A percentile compares a stretch with the other conserved stretches of the same genome.
phyloP scores from a whole-genome alignment of 768 basidiomycete species.

The Clavaria fumosa region DNA sequence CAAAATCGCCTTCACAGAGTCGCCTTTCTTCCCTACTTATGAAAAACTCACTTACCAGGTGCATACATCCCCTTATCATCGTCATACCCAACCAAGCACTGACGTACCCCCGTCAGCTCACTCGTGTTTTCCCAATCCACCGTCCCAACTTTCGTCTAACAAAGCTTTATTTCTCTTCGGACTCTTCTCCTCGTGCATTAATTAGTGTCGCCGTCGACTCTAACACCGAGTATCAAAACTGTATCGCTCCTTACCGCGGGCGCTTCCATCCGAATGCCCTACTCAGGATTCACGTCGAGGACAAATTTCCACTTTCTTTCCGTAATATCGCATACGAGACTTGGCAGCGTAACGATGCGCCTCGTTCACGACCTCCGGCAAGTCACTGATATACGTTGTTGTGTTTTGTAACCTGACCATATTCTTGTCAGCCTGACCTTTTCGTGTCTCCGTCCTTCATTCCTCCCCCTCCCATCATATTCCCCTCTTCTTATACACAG shows the following conservation, averaged over 20 bases:
- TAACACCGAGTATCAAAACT: constrained; percentile 39
- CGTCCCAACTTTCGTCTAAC: constrained; percentile 46
- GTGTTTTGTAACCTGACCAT: neutral
- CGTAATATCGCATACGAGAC: constrained; percentile 6
- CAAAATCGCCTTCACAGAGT: constrained; percentile 40
- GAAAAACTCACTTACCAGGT: constrained; percentile 50
- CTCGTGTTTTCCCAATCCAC: constrained; percentile 51
- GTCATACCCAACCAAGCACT: constrained; percentile 14
- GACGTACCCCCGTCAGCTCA: constrained; percentile 31
- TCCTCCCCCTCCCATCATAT: constrained; percentile 23
- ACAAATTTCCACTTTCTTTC: constrained; percentile 29
- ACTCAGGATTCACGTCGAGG: constrained; percentile 46
- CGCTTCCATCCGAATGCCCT: constrained; percentile 42
- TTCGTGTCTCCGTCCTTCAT: constrained; percentile 19
- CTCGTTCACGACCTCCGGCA: too few species aligned
- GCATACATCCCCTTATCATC: constrained; percentile 12
- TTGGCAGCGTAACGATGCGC: too few species aligned
- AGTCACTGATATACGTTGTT: constrained; percentile 1
- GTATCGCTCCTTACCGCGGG: constrained; percentile 32
- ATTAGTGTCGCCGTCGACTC: constrained; percentile 45
- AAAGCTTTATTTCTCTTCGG: constrained; percentile 54
- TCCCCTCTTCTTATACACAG: constrained; percentile 14
- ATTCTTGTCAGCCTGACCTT: constrained; percentile 1
- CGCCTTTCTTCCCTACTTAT: constrained; percentile 45
- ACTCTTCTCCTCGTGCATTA: constrained; percentile 42